Evolutionary conservation across 176 grass and related monocot genomes (phyloP).

Genomic region (Metroxylon sagu): DNA sequence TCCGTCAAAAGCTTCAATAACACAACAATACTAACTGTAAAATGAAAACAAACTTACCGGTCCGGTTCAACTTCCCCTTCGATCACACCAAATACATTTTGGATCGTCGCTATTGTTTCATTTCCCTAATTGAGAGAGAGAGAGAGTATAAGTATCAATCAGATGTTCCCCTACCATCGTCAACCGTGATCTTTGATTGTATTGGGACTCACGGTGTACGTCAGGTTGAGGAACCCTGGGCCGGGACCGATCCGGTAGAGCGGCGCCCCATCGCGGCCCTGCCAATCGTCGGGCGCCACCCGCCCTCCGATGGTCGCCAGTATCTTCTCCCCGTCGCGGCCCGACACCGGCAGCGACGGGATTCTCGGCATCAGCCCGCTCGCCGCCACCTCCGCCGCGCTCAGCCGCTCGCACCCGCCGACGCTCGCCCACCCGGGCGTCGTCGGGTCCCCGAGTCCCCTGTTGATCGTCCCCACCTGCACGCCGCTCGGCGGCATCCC

Average conservation of each 20-base stretch:
- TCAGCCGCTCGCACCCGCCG: constrained; percentile 54
- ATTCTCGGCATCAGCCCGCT: constrained; percentile 58
- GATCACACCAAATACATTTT: no score
- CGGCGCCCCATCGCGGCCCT: constrained; percentile 37
- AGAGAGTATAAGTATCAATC: no score
- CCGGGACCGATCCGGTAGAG: constrained; percentile 62
- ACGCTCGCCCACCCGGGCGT: constrained; percentile 67
- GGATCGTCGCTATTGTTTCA: no score
- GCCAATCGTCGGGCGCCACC: constrained; percentile 67
- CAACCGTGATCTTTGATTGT: no score
- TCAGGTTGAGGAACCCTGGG: constrained; percentile 60
- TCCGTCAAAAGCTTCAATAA: no score
- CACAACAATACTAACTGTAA: no score
- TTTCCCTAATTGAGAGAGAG: no score
- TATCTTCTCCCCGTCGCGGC: constrained; percentile 56
- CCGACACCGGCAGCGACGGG: constrained; percentile 72
- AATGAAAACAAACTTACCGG: no score
- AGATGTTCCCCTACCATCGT: no score
- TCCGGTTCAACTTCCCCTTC: no score
- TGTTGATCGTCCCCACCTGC: constrained; percentile 61
- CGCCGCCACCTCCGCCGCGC: constrained; percentile 37
- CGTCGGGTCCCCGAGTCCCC: constrained; percentile 55
- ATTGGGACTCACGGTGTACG: constrained; percentile 33
- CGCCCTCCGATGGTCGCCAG: constrained; percentile 40
- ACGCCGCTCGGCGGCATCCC: constrained; percentile 74